A percentile compares a stretch with the other conserved stretches of the same genome.
phyloP scores from a whole-genome alignment of 257 asterid species.

The Henckelia pumila region DNA sequence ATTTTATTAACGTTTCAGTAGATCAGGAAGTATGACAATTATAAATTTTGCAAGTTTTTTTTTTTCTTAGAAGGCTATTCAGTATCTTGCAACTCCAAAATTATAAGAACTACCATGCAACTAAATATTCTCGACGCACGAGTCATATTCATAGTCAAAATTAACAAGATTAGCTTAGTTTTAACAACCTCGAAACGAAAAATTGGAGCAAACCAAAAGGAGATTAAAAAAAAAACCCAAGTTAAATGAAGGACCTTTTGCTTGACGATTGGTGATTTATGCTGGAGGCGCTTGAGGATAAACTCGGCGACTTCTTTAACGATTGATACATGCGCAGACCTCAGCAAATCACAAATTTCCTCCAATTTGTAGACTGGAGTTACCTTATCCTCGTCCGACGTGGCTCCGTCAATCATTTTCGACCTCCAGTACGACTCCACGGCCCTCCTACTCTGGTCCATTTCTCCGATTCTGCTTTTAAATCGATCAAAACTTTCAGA shows the following conservation, averaged over 20 bases:
- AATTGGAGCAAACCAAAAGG: background rate
- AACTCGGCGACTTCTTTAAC: conserved; percentile 87
- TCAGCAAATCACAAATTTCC: conserved; percentile 83
- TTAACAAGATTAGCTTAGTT: background rate
- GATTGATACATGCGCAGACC: conserved; percentile 74
- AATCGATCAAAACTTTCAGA: conserved; percentile 28
- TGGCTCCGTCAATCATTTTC: conserved; percentile 74
- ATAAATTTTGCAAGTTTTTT: background rate
- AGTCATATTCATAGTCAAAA: background rate
- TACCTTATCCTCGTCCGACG: conserved; percentile 95
- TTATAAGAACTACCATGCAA: conserved; percentile 5
- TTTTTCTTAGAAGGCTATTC: no score
- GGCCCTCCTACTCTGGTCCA: conserved; percentile 98
- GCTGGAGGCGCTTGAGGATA: conserved; percentile 89
- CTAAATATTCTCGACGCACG: background rate
- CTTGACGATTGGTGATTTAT: conserved; percentile 86
- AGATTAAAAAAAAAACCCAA: background rate
- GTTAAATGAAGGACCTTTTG: conserved; percentile 52
- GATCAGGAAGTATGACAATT: background rate
- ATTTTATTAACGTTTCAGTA: background rate
- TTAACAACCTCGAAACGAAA: background rate
- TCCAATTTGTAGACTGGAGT: conserved; percentile 95
- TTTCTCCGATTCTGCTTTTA: conserved; percentile 22
- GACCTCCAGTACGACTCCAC: conserved; percentile 99
- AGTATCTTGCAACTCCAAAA: conserved; percentile 5